phyloP scores from a whole-genome alignment of 441 rosid genomes.

The Codiaeum variegatum region DNA sequence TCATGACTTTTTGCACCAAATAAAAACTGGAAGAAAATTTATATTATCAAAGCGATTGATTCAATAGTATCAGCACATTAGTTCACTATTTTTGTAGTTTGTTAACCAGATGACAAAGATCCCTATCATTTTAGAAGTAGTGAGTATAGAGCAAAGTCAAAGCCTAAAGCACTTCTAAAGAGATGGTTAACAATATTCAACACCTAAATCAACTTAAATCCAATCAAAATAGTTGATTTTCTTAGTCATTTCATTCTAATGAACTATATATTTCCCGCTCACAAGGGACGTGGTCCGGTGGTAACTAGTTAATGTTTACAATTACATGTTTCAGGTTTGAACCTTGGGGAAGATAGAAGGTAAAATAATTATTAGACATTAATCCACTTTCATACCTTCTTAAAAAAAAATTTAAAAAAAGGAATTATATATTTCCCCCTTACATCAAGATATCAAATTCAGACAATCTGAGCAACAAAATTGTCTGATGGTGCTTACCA shows the following conservation, averaged over 20 bases:
- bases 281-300: no score
- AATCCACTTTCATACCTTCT: no score
- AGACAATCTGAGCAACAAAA: not conserved
- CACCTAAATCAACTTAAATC: not conserved
- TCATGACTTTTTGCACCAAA: conserved; percentile 45
- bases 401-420: no score
- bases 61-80: not conserved
- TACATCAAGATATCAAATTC: not conserved
- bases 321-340: no score
- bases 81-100: not conserved
- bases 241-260: not conserved
- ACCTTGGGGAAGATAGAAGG: no score
- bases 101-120: conserved; percentile 2
- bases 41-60: conserved; percentile 14
- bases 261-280: not conserved
- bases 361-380: no score
- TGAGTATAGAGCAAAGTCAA: not conserved
- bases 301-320: no score
- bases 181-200: not conserved
- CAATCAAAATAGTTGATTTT: not conserved
- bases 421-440: not conserved
- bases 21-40: conserved; percentile 35
- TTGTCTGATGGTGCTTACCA: conserved; percentile 25
- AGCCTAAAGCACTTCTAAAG: not conserved
- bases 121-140: not conserved